Conservation (phyloP, 331 rosid species). For the Spiraea crenata region DNA sequence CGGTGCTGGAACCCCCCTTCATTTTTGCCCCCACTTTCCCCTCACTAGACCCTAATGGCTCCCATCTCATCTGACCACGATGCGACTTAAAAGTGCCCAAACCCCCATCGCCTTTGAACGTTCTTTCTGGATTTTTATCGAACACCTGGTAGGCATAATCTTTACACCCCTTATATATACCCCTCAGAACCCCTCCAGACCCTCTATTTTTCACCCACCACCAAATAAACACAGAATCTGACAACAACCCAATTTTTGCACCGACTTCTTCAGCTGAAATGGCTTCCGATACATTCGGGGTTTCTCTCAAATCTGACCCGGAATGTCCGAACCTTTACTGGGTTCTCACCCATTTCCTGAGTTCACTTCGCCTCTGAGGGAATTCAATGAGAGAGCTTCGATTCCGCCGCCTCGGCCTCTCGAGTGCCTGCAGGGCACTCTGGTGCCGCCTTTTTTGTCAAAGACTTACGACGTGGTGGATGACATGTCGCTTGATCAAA, state of each 20-base stretch:
- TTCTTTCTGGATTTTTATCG: slow-evolving; percentile 33
- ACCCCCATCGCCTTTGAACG: slow-evolving; percentile 68
- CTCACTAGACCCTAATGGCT: too few relatives aligned
- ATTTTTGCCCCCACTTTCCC: too few relatives aligned
- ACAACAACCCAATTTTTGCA: slow-evolving; percentile 20
- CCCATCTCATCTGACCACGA: slow-evolving; percentile 30
- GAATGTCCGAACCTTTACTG: slow-evolving; percentile 22
- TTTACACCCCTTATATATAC: slow-evolving; percentile 9
- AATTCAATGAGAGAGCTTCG: slow-evolving; percentile 1
- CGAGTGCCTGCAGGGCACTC: slow-evolving; percentile 45
- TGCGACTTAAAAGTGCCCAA: slow-evolving; percentile 8
- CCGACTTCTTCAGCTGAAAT: slow-evolving; percentile 21
- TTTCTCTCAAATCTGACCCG: slow-evolving; percentile 14
- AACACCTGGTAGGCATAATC: slow-evolving; percentile 19
- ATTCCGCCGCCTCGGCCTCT: slow-evolving; percentile 46
- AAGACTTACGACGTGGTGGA: slow-evolving; percentile 89
- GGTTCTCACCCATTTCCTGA: slow-evolving; percentile 27
- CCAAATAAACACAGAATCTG: slow-evolving; percentile 35
- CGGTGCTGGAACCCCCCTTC: too few relatives aligned
- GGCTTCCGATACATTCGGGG: slow-evolving; percentile 26
- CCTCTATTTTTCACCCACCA: background rate
- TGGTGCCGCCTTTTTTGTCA: slow-evolving; percentile 73
- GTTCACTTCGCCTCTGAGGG: slow-evolving; percentile 22
- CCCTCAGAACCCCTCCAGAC: background rate
- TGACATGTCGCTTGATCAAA: slow-evolving; percentile 58